Base-by-base conservation (phyloP, 768 basidiomycete species). In the Leccinum subtestaceum region DNA sequence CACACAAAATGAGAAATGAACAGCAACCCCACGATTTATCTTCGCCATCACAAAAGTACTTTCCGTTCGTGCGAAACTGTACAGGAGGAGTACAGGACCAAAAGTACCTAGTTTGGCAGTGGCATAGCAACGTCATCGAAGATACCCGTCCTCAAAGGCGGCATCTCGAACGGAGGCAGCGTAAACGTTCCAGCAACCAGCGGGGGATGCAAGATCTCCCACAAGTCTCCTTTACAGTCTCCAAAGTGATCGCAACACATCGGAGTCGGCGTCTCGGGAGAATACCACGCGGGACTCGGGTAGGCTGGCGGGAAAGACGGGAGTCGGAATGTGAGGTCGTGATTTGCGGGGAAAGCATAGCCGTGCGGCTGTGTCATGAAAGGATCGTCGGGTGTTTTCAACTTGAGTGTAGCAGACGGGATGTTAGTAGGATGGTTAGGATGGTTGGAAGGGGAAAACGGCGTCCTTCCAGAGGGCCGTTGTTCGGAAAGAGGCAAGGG, bases 261-360 rank as follows among this genome's bases (percentile, higher is more conserved):
- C 4, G 69, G 69, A 8, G 70, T 69, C 12, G 69, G 69, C 29
- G 69, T 71, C 34, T 70, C 69, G 0, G 67, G 70, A 4, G 34
- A 45, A 17, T 55, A 59, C n/a, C 47, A 15, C 32, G 8, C 1
- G 5, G 56, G 34, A 7, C 31, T 36, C 40, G 47, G 21, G 45
- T 17, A 46, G 2, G 38, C 2, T 4, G 52, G 6, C 4, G 66
- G 62, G 8, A 61, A 55, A 8, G 63, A 34, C 3, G 69, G 61
- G 12, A 69, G 60, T 49, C 46, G 60, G 49, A 67, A 69, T 5
- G 56, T 36, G 29, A 50, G 54, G 51, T 52, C 32, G 25, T 57
- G 19, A 23, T 54, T 46, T 6, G 17, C 17, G 5, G 59, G 51
- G 15, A 40, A 32, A 45, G 38, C 27, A 21, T 21, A 10, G 25